These are phyloP conservation scores for Gardenia jasminoides DNA, from an alignment of 257 asterid genomes.

Conservation along the genomic window DNA sequence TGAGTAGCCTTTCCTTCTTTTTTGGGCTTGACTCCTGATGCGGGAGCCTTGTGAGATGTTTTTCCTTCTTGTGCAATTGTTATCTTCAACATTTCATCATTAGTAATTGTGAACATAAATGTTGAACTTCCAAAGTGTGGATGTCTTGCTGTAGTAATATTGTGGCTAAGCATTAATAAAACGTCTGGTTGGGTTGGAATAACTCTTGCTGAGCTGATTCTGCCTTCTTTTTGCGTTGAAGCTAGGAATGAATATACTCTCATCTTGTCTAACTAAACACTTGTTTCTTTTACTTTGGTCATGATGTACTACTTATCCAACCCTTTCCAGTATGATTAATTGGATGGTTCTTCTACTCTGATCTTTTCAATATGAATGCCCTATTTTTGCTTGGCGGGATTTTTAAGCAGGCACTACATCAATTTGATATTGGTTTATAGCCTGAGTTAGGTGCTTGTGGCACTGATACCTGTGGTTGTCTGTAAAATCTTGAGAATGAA, in stretches of 20 bases:
- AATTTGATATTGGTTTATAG: neutral
- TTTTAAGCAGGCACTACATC: neutral
- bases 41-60: neutral
- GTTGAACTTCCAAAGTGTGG: neutral
- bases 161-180: neutral
- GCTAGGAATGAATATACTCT: neutral
- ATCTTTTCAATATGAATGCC: neutral
- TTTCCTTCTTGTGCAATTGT: neutral
- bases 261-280: neutral
- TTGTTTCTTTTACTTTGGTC: neutral
- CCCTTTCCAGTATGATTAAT: neutral
- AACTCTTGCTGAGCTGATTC: neutral
- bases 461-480: neutral
- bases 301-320: neutral
- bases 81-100: neutral
- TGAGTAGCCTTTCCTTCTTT: conserved; percentile 26
- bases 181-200: neutral
- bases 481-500: neutral
- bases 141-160: neutral
- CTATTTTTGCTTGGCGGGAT: neutral
- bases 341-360: neutral
- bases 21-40: neutral
- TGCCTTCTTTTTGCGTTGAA: neutral
- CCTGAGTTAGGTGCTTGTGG: neutral
- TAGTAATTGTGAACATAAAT: neutral